Percentiles rank a stretch among this genome's conserved stretches.
Evolutionary conservation across 2,329 filamentous ascomycete genomes (phyloP).

Genomic region (Falciphora oryzae): DNA sequence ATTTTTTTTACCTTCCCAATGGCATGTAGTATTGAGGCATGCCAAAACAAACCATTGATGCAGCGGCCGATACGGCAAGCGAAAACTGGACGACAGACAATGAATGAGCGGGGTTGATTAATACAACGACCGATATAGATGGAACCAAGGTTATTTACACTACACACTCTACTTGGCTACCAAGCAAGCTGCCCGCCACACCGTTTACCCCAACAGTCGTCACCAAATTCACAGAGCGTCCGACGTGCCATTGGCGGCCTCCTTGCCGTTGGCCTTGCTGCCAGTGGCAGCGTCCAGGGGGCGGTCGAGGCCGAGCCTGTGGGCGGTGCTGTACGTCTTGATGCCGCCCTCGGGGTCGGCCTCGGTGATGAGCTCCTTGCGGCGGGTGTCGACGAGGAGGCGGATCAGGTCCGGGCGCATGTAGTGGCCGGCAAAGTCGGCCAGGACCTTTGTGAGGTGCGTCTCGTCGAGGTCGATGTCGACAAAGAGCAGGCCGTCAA

Average conservation of each 20-base stretch:
- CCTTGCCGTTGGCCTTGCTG: background rate
- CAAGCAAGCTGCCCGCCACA: too few relatives aligned
- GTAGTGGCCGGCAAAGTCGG: conserved; percentile 45
- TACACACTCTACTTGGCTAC: too few relatives aligned
- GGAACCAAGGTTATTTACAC: too few relatives aligned
- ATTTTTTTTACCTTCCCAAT: background rate
- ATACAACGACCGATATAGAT: too few relatives aligned
- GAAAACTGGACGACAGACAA: too few relatives aligned
- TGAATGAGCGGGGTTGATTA: too few relatives aligned
- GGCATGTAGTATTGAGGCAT: background rate
- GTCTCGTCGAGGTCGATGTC: conserved; percentile 30
- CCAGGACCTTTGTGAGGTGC: conserved; percentile 34
- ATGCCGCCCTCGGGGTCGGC: conserved; percentile 31
- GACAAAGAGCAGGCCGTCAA: conserved; percentile 28
- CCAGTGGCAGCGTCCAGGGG: background rate
- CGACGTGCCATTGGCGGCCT: background rate
- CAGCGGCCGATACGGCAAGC: too few relatives aligned
- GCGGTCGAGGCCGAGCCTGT: conserved; percentile 1
- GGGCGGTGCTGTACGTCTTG: conserved; percentile 21
- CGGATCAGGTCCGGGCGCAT: conserved; percentile 44
- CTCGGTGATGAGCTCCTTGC: conserved; percentile 40
- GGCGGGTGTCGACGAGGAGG: conserved; percentile 40
- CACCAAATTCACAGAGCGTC: background rate
- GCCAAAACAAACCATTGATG: too few relatives aligned
- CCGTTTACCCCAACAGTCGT: too few relatives aligned